A percentile compares a stretch with the other conserved stretches of the same genome.
Evolutionary conservation across 176 grass and related monocot species (phyloP).

Genomic region (Bolboschoenus planiculmis): DNA sequence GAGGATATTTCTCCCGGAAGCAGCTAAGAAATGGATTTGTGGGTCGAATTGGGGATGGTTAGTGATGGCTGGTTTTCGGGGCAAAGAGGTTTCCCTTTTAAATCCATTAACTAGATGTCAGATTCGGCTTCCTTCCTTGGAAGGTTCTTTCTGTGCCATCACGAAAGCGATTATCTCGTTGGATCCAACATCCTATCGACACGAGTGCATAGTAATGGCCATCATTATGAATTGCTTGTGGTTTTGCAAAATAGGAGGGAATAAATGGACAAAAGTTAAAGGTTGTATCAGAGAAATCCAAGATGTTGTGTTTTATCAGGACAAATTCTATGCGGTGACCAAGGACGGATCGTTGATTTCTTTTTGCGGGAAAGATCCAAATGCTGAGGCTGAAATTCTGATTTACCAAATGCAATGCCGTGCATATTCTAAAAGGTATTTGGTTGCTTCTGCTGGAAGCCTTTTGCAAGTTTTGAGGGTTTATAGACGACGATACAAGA

Average conservation of each 20-base stretch:
- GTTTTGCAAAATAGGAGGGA: constrained; percentile 21
- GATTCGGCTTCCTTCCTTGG: constrained; percentile 21
- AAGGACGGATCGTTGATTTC: not conserved
- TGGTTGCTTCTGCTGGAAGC: constrained; percentile 12
- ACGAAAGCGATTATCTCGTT: not conserved
- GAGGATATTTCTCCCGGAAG: constrained; percentile 17
- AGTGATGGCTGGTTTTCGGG: not conserved
- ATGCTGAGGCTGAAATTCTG: not conserved
- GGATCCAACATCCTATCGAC: not conserved
- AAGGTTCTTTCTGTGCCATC: constrained; percentile 2
- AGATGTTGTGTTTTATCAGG: constrained; percentile 11
- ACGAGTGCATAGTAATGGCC: constrained; percentile 7
- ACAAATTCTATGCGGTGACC: constrained; percentile 10
- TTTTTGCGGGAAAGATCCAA: constrained; percentile 13
- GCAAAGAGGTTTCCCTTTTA: constrained; percentile 8
- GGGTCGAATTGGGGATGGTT: constrained; percentile 22
- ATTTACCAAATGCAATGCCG: not conserved
- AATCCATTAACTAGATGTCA: constrained; percentile 27
- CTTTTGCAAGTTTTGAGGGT: constrained; percentile 21
- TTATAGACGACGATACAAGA: not conserved
- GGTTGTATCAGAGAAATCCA: not conserved
- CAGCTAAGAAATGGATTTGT: constrained; percentile 24
- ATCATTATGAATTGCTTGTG: not conserved
- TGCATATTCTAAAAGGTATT: constrained; percentile 2
- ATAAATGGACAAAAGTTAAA: constrained; percentile 16